Base-by-base conservation (phyloP, 257 asterid species). In the Solanum chilense region DNA sequence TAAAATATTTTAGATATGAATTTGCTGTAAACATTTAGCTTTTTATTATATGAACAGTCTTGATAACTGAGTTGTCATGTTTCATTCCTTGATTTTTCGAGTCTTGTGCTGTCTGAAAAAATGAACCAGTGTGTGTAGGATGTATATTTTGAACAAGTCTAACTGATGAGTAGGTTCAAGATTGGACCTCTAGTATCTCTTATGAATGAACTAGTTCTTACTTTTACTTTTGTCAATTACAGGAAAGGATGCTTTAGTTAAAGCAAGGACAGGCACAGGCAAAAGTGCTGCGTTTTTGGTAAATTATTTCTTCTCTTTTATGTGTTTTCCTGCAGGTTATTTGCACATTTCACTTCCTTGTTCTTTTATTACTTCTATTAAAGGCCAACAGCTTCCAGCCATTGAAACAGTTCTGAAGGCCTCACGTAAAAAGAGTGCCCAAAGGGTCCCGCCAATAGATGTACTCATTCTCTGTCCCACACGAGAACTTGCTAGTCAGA, bases 321-420 rank as follows among this genome's bases (percentile, higher is more conserved):
- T 83, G 16, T 11, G 83, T 18, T 76, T 82, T 74, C 45, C 37
- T 20, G 66, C 70, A 80, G 86, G 47, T 33, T 86, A 77, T 82
- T 78, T 84, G 52, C 52, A 58, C 84, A 52, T 49, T 71, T 86
- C 85, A 23, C 29, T 81, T 84, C 82, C 52, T 69, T 66, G 62
- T 80, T 64, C 71, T 85, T 82, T 85, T 88, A 88, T 89, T 89
- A 88, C 91, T 89, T 88, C 87, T 90, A 91, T 93, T 94, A 92
- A 97, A 92, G 92, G 89, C 86, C 91, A 92, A 91, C 97, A 97
- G 99, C 98, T 97, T 91, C 99, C 99, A 92, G 99, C 99, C 92
- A 93, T 97, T 95, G 99, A 97, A 96, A 96, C 99, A 96, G 99
- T 93, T 91, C 88, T 97, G 90, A 97, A 92, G 90, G 94, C 94